Evolutionary conservation across 352 stramenopile genomes (phyloP), one percentile per base, ranked within the genome.

Genomic region (Globisporangium middletonii): DNA sequence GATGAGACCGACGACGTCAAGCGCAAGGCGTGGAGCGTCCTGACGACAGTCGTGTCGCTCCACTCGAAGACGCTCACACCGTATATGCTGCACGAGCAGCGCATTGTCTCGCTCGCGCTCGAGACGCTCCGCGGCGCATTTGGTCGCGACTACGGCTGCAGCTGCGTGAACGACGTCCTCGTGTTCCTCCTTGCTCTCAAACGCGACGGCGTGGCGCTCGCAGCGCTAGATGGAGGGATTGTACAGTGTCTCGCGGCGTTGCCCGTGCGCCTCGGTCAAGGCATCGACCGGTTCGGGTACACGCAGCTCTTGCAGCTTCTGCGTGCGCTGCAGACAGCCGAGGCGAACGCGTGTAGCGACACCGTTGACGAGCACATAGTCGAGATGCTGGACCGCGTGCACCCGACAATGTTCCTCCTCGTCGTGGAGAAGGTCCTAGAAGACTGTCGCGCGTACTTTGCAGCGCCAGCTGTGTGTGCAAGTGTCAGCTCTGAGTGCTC

Each of bases 131-230:
- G 53, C 2, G 42, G 30, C n/a, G 53, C n/a, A 5, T 44, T 35
- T 23, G 52, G 43, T 9, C 41, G 27, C 6, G 23, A 27, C 41
- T 16, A 47, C 12, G 41, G 41, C 13, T 6, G 7, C n/a, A 33
- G 27, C 26, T 58, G 43, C 30, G 53, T 51, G 28, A 51, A 43
- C 30, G 42, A 58, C 27, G 42, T 45, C 27, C 42, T 58, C 27
- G 42, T 23, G 30, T 51, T 58, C 42, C 27, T 58, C 7, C 19
- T 42, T 4, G 42, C 43, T 27, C 18, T 58, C 27, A 50, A 58
- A 19, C 23, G 50, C 27, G 27, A 51, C 53, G 19, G 42, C 11
- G n/a, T 41, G 11, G 23, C 27, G 5, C 53, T 58, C 42, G 30
- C 43, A 19, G 42, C 16, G 18, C 13, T 38, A 4, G 28, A 51